A percentile compares a stretch with the other conserved stretches of the same genome.
Conservation (phyloP, 345 rosid genomes). For the Linum tenue region DNA sequence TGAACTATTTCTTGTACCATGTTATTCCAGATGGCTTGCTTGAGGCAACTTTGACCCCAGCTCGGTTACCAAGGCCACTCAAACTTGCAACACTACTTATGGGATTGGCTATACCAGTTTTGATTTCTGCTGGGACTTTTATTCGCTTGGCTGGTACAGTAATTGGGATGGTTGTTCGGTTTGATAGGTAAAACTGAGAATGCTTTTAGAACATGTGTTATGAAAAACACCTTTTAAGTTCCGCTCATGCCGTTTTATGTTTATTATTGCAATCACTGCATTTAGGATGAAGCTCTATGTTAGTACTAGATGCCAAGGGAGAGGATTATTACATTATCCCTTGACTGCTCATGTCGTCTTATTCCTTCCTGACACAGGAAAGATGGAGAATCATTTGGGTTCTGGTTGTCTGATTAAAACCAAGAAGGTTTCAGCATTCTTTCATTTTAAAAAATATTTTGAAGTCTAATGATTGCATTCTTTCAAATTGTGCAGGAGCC, state of each 20-base stretch:
- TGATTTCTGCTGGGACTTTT: conserved; percentile 61
- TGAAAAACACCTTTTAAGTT: too few relatives aligned
- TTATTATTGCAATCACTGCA: too few relatives aligned
- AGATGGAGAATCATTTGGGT: background rate
- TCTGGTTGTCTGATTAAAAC: background rate
- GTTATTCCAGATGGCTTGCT: conserved; percentile 68
- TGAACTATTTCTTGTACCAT: conserved; percentile 3
- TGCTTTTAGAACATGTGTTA: too few relatives aligned
- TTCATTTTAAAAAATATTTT: background rate
- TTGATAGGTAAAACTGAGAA: conserved; percentile 51
- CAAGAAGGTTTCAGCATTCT: background rate
- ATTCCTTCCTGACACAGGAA: background rate
- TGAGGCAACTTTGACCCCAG: conserved; percentile 86
- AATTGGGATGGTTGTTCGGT: conserved; percentile 57
- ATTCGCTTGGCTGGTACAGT: conserved; percentile 44
- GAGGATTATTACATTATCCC: background rate
- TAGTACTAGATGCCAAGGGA: too few relatives aligned
- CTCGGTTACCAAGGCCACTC: conserved; percentile 76
- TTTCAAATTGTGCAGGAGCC: conserved; percentile 47
- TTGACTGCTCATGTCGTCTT: background rate
- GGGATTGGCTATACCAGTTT: conserved; percentile 60
- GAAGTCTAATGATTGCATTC: conserved; percentile 9
- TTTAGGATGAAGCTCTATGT: too few relatives aligned
- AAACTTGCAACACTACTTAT: conserved; percentile 77
- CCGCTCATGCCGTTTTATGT: too few relatives aligned